These are phyloP conservation scores for Quercus parvula DNA, from an alignment of 306 rosid species.

Conservation along the genomic window DNA sequence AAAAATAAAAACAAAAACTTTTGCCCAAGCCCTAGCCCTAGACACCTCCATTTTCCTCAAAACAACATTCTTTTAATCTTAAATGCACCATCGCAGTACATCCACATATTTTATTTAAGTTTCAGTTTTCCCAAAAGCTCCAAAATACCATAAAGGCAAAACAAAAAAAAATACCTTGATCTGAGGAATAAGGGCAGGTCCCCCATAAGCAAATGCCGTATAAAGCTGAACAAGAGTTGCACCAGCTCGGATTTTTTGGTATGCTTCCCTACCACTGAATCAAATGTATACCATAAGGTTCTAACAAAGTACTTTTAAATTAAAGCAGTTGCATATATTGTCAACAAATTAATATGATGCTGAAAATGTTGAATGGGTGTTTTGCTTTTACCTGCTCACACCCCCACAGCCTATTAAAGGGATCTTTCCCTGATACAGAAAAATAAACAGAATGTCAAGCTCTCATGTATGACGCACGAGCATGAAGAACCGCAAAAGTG, in stretches of 20 bases:
- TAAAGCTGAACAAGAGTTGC: slow-evolving; percentile 94
- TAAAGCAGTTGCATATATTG: neutral
- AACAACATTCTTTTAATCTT: neutral
- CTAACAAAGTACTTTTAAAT: slow-evolving; percentile 12
- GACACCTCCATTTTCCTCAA: too few species aligned
- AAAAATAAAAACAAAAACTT: neutral
- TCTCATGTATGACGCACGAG: slow-evolving; percentile 2
- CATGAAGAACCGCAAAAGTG: neutral
- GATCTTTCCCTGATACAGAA: slow-evolving; percentile 70
- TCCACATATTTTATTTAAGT: neutral
- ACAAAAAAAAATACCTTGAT: slow-evolving; percentile 62
- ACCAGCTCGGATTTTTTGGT: slow-evolving; percentile 83
- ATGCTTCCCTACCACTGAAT: slow-evolving; percentile 93
- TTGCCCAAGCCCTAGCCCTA: neutral
- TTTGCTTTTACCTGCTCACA: slow-evolving; percentile 62
- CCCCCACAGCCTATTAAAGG: slow-evolving; percentile 94
- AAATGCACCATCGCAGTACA: slow-evolving; percentile 16
- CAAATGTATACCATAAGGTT: slow-evolving; percentile 13
- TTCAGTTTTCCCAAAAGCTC: neutral
- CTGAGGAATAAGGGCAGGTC: slow-evolving; percentile 95
- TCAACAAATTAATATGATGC: neutral
- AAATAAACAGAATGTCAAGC: slow-evolving; percentile 11
- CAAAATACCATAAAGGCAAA: slow-evolving; percentile 11
- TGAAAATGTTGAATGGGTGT: neutral
- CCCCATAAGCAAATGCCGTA: slow-evolving; percentile 90